phyloP scores from a whole-genome alignment of 2,329 filamentous ascomycete species.

The Paramyrothecium sp. region DNA sequence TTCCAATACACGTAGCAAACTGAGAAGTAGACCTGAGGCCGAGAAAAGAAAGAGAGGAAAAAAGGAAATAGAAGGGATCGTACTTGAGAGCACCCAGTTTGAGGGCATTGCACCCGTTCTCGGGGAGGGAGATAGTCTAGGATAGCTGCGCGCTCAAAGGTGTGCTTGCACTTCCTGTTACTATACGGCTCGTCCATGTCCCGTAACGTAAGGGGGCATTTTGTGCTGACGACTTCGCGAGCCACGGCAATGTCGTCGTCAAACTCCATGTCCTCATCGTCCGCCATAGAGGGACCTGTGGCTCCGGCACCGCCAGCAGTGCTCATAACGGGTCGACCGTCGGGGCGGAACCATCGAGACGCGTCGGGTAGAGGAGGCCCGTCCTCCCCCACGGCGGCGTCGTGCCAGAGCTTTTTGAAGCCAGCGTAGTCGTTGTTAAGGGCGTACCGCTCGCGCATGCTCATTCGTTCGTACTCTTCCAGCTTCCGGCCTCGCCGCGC shows the following conservation, averaged over 20 bases:
- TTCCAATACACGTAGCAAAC: background rate
- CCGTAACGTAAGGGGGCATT: constrained; percentile 67
- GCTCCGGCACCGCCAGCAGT: constrained; percentile 9
- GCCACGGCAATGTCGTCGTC: constrained; percentile 66
- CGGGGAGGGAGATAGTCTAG: constrained; percentile 48
- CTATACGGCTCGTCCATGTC: constrained; percentile 66
- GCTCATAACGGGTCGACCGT: constrained; percentile 40
- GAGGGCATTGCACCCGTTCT: constrained; percentile 56
- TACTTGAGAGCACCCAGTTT: constrained; percentile 62
- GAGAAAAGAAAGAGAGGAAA: too few relatives aligned
- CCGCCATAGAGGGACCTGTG: constrained; percentile 10
- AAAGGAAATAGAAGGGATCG: constrained; percentile 13
- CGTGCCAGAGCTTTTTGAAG: constrained; percentile 60
- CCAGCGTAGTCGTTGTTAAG: constrained; percentile 56
- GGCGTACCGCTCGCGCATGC: constrained; percentile 48
- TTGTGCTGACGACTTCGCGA: constrained; percentile 61
- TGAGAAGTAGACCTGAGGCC: too few relatives aligned
- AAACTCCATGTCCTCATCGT: constrained; percentile 50
- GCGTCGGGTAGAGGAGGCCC: constrained; percentile 52
- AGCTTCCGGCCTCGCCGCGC: constrained; percentile 33
- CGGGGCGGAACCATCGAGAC: constrained; percentile 50
- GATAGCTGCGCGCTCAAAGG: constrained; percentile 67
- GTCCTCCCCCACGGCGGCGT: constrained; percentile 46
- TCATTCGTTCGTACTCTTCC: constrained; percentile 40
- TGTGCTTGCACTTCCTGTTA: constrained; percentile 67